Percentiles rank a stretch among this genome's conserved stretches.
These are phyloP conservation scores for Penicillium sp. DNA, from an alignment of 2,329 filamentous ascomycete species.

Conservation along the genomic window DNA sequence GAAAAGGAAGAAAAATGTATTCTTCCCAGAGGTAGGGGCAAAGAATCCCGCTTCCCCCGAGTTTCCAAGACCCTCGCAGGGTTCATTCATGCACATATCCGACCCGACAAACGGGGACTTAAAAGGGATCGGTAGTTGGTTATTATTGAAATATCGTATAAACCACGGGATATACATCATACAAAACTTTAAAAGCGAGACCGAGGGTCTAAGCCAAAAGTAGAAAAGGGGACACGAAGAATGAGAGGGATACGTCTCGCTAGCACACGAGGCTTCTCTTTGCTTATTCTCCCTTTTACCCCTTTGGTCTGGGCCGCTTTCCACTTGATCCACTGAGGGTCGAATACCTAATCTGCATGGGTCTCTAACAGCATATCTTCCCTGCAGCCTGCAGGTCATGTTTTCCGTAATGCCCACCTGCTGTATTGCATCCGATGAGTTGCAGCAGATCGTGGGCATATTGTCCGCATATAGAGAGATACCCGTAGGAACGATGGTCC, in stretches of 20 bases:
- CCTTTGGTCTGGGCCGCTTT: conserved; percentile 7
- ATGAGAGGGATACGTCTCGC: conserved; percentile 5
- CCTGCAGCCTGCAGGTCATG: conserved; percentile 20
- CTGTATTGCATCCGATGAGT: neutral
- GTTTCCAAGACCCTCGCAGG: conserved; percentile 1
- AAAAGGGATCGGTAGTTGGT: neutral
- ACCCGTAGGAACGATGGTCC: neutral
- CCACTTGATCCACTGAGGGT: conserved; percentile 14
- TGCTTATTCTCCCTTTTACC: conserved; percentile 16
- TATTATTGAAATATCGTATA: conserved; percentile 6
- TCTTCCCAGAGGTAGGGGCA: neutral
- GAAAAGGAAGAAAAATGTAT: neutral
- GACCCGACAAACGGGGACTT: conserved; percentile 8
- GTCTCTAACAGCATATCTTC: conserved; percentile 15
- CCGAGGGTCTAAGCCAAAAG: neutral
- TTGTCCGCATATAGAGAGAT: neutral
- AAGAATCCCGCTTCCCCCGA: neutral
- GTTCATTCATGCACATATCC: conserved; percentile 9
- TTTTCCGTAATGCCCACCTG: conserved; percentile 4
- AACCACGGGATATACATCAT: neutral
- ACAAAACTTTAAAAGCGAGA: conserved; percentile 3
- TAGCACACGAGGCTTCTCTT: conserved; percentile 12
- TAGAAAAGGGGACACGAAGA: conserved; percentile 10
- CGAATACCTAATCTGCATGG: conserved; percentile 17
- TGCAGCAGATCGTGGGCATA: conserved; percentile 11